Base-by-base conservation (phyloP, 495 filamentous ascomycete species). In the Annulohypoxylon nitens region DNA sequence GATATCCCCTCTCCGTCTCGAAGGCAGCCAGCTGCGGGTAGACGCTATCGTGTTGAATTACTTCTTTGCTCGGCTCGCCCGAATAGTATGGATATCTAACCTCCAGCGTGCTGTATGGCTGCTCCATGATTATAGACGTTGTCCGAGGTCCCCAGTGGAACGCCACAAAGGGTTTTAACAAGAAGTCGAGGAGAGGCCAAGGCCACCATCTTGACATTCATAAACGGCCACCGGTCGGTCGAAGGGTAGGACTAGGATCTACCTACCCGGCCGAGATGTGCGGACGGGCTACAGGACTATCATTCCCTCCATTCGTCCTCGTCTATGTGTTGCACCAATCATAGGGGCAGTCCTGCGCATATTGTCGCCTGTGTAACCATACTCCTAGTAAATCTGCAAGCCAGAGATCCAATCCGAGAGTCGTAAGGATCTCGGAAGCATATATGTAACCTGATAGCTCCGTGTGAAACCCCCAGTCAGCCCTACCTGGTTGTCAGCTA, bases 71-170 rank as follows among this genome's bases (percentile, higher is more conserved):
- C n/a, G 14, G 36, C 4, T 10, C 50, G 11, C 51, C 36, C n/a
- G 48, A 16, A 20, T 71, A 57, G 30, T 64, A 50, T 11, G 18
- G 45, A 2, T 45, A 10, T 8, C 16, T 39, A 30, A 67, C 64
- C 51, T 72, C 69, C 2, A 72, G 37, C 20, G 69, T 72, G 50
- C 69, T 72, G 37, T 71, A 66, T 4, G 54, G 34, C 18, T 16
- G 11, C 63, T 16, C 11, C 63, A 62, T 67, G 11, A 10, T 61
- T 4, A 55, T 48, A 51, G 16, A 39, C 11, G 14, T 47, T 14
- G 18, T 23, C 8, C 12, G 5, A 50, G 6, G 10, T 53, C 53
- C 20, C 8, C 10, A 34, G 26, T 10, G n/a, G 12, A 16, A 50
- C 20, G 20, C 30, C 20, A 39, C 39, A 55, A 12, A 18, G 12